Base-by-base conservation (phyloP, 1,284 basidiomycete genomes). In the Fomes fomentarius region DNA sequence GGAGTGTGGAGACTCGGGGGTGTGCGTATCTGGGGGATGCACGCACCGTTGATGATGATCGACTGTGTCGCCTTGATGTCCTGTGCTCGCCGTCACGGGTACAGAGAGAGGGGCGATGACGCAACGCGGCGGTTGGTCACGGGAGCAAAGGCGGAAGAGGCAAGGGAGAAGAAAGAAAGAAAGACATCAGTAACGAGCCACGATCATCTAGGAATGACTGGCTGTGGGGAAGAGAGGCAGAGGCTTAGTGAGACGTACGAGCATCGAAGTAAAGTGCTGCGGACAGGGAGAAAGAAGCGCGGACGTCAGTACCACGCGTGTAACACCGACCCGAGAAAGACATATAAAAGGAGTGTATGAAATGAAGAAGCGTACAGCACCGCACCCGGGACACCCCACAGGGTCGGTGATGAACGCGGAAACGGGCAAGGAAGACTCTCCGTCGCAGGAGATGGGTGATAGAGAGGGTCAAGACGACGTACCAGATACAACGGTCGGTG, bases 241-340 rank as follows among this genome's bases (percentile, higher is more conserved):
- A 34, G 28, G 28, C 28, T 6, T 12, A 30, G 6, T 11, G n/a
- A 22, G 34, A 71, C 84, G 56, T 65, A 89, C 86, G 58, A 90
- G 76, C 87, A 90, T 89, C 22, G 84, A 84, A 34, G 85, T 89
- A 62, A 88, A 89, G 67, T 90, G 88, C 88, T 90, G 63, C 41
- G 50, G n/a, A 49, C 40, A 57, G 48, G 50, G 25, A 30, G 28
- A 26, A 10, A 26, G 37, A 26, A 26, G 38, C 4, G 22, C 31
- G 41, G 3, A 19, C 19, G 41, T 51, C 50, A 51, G 42, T n/a
- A 1, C 33, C 9, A 19, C 21, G 25, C 31, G 10, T 15, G 35
- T n/a, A 24, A 10, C 6, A 24, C 8, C 4, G 3, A 8, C 43
- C 31, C 17, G 4, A 12, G 12, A 38, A 30, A 11, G 33, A 28